These are phyloP conservation scores for Solanum dulcamara DNA, from an alignment of 257 asterid genomes.

Conservation along the genomic window DNA sequence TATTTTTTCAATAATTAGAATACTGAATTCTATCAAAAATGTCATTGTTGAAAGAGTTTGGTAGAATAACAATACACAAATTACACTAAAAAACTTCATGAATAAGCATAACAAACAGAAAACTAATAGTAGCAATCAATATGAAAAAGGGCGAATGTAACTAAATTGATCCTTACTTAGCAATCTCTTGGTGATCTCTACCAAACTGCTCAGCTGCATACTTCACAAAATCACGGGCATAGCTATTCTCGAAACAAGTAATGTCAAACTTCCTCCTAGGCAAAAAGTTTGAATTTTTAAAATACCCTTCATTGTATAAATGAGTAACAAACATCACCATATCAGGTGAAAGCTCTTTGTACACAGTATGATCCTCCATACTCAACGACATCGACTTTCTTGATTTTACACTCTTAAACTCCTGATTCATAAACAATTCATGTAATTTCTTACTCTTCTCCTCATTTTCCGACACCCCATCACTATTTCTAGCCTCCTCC, in stretches of 20 bases:
- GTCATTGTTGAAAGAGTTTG: neutral
- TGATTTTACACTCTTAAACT: neutral
- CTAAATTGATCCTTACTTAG: conserved; percentile 38
- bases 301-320: conserved; percentile 43
- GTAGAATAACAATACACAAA: neutral
- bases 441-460: conserved; percentile 11
- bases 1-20: neutral
- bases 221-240: conserved; percentile 53
- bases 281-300: conserved; percentile 39
- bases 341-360: conserved; percentile 54
- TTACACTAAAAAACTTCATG: neutral
- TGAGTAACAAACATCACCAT: conserved; percentile 36
- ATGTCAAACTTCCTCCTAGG: conserved; percentile 25
- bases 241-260: conserved; percentile 36
- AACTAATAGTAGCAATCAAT: neutral
- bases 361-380: conserved; percentile 32
- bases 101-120: neutral
- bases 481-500: neutral
- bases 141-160: neutral
- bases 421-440: conserved; percentile 19
- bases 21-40: neutral
- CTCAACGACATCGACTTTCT: conserved; percentile 7
- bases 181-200: conserved; percentile 52
- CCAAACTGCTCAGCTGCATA: conserved; percentile 60
- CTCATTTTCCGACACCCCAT: neutral